Evolutionary conservation across 257 asterid genomes (phyloP).

Genomic region (Solanum rostratum): DNA sequence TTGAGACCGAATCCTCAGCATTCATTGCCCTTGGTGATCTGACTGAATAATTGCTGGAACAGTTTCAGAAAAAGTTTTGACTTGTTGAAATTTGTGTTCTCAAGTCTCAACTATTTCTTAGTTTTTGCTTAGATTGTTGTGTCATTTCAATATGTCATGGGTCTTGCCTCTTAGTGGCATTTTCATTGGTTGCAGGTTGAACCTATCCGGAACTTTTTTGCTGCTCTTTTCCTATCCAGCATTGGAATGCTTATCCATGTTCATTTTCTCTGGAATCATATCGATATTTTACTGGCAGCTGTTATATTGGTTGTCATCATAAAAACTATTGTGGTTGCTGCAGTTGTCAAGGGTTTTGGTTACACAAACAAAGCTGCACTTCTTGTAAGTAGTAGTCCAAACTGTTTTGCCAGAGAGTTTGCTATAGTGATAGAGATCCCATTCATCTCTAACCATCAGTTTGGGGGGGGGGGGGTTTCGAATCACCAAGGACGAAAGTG

Average conservation of each 20-base stretch:
- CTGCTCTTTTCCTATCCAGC: constrained; percentile 85
- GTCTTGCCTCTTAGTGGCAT: constrained; percentile 12
- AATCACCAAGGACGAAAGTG: background rate
- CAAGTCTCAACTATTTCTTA: background rate
- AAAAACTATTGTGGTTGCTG: constrained; percentile 54
- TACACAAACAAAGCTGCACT: constrained; percentile 65
- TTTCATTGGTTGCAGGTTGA: constrained; percentile 48
- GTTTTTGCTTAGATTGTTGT: background rate
- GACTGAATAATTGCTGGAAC: background rate
- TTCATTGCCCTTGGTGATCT: background rate
- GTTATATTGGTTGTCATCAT: constrained; percentile 56
- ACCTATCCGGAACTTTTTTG: constrained; percentile 71
- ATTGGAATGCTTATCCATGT: constrained; percentile 86
- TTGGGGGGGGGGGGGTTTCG: background rate
- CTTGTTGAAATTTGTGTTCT: background rate
- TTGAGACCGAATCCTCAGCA: background rate
- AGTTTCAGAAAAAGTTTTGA: background rate
- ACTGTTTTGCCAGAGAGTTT: constrained; percentile 1
- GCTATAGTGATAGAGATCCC: background rate
- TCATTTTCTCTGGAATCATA: constrained; percentile 83
- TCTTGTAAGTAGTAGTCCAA: constrained; percentile 47
- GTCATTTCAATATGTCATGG: background rate
- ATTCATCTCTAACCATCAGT: background rate
- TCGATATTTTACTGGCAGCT: constrained; percentile 70
- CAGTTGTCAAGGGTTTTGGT: constrained; percentile 75